A percentile compares a stretch with the other conserved stretches of the same genome.
Conservation (phyloP, 176 grass and related monocot species). For the Cymbopogon citratus region DNA sequence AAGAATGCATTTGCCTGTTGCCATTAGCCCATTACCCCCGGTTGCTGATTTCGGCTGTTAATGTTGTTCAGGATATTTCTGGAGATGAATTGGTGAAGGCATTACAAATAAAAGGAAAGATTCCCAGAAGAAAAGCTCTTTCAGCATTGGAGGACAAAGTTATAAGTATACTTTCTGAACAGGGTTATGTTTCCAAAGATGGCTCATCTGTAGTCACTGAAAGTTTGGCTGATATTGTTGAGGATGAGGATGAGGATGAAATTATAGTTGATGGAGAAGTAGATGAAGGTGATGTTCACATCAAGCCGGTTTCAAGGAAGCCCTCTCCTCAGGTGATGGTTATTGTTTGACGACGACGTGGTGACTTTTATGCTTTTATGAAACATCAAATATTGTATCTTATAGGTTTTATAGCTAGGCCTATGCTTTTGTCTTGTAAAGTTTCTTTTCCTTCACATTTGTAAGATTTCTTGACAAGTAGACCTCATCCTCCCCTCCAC, state of each 20-base stretch:
- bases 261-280: conserved; percentile 86
- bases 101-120: conserved; percentile 93
- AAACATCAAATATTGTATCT: neutral
- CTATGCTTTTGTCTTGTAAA: neutral
- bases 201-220: conserved; percentile 35
- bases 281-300: conserved; percentile 97
- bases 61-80: conserved; percentile 77
- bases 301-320: conserved; percentile 72
- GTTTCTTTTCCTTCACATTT: neutral
- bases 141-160: conserved; percentile 85
- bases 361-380: neutral
- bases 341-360: neutral
- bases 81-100: conserved; percentile 88
- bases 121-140: conserved; percentile 82
- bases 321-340: conserved; percentile 47
- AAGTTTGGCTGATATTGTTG: conserved; percentile 53
- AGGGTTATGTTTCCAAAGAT: conserved; percentile 80
- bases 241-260: conserved; percentile 86
- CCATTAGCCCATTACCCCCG: neutral
- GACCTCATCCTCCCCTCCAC: neutral
- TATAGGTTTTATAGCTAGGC: neutral
- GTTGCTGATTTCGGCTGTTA: conserved; percentile 24
- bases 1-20: neutral
- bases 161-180: conserved; percentile 76
- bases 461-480: neutral